These are phyloP conservation scores for Crithidia mellificae DNA, from an alignment of 208 protist species.

Conservation along the genomic window DNA sequence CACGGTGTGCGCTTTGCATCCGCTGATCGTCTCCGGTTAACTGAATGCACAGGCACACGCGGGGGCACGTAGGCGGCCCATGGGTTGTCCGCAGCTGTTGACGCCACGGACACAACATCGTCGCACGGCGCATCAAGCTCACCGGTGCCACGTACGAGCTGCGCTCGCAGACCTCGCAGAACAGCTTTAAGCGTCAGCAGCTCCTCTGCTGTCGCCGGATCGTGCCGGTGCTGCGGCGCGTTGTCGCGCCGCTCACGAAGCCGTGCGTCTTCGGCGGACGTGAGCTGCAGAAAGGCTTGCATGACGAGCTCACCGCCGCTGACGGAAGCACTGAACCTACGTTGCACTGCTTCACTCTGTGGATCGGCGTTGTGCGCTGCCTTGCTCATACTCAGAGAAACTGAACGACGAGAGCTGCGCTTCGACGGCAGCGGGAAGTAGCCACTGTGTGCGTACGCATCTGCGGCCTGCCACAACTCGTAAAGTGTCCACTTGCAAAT, in stretches of 20 bases:
- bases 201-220: background rate
- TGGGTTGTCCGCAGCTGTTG: background rate
- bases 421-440: background rate
- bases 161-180: background rate
- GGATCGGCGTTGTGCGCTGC: too few species aligned
- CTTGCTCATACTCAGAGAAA: too few species aligned
- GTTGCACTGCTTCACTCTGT: too few species aligned
- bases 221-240: background rate
- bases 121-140: background rate
- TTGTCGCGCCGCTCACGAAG: background rate
- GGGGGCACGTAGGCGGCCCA: constrained; percentile 3
- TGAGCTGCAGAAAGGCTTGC: constrained; percentile 11
- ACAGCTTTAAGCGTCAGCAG: background rate
- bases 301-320: constrained; percentile 12
- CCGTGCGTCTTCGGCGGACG: constrained; percentile 25
- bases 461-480: constrained; percentile 14
- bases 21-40: background rate
- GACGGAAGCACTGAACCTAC: too few species aligned
- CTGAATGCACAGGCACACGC: background rate
- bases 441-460: constrained; percentile 16
- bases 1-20: background rate
- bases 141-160: background rate
- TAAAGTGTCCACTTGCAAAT: constrained; percentile 2
- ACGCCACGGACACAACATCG: background rate
- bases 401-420: too few species aligned